These are phyloP conservation scores for Paulownia fortunei DNA, from an alignment of 257 asterid species.

Conservation along the genomic window DNA sequence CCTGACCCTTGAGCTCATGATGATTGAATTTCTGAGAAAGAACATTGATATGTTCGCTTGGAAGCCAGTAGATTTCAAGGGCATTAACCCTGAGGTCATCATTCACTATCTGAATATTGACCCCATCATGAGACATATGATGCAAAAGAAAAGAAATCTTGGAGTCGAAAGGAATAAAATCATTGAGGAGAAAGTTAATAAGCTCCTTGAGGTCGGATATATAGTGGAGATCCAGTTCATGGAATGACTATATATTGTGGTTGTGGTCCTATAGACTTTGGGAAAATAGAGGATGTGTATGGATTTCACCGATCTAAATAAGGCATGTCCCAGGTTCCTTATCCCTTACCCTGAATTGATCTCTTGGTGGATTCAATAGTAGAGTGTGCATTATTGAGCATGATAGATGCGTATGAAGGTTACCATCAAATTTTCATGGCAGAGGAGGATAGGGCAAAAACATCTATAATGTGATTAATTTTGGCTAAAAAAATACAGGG, in stretches of 20 bases:
- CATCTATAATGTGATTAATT: no score
- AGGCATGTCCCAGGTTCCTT: background rate
- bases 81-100: background rate
- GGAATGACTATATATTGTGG: no score
- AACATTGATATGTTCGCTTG: background rate
- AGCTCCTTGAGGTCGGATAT: background rate
- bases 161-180: background rate
- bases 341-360: background rate
- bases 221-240: background rate
- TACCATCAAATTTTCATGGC: background rate
- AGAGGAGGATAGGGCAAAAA: no score
- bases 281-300: background rate
- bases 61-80: background rate
- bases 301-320: background rate
- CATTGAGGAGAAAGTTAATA: no score
- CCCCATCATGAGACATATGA: background rate
- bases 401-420: background rate
- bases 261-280: no score
- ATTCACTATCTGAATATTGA: background rate
- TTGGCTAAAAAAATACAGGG: no score
- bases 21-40: no score
- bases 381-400: background rate
- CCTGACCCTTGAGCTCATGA: no score
- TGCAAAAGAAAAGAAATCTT: no score
- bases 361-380: background rate